Percentiles rank a stretch among this genome's conserved stretches.
phyloP scores from a whole-genome alignment of 2,329 filamentous ascomycete genomes.

The Pseudogymnoascus sp. region DNA sequence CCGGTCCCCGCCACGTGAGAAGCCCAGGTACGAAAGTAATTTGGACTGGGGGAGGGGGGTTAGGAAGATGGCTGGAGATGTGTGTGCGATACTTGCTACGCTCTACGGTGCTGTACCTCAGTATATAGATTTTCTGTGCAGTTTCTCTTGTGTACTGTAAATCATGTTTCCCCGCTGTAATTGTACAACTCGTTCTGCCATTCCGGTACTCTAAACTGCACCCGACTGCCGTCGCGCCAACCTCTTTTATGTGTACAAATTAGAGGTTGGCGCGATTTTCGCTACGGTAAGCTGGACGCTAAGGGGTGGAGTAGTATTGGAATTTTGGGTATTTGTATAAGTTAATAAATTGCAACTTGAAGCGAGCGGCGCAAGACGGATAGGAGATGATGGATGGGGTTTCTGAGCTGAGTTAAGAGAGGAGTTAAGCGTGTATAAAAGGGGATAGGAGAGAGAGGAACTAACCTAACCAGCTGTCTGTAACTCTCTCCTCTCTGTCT shows the following conservation, averaged over 20 bases:
- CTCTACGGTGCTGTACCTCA: neutral
- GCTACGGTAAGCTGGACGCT: neutral
- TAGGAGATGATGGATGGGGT: neutral
- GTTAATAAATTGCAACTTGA: neutral
- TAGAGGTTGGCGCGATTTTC: neutral
- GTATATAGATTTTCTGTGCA: neutral
- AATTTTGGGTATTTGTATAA: neutral
- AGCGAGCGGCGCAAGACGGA: neutral
- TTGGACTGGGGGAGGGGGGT: neutral
- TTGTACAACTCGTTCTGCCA: neutral
- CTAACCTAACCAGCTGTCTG: neutral
- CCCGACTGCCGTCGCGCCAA: neutral
- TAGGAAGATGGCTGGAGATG: neutral
- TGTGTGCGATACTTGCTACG: no score
- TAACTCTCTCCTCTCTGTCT: neutral
- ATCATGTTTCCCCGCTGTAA: neutral
- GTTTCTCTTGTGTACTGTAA: neutral
- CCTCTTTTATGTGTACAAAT: neutral
- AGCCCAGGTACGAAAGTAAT: neutral
- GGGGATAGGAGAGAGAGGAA: neutral
- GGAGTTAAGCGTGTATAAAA: neutral
- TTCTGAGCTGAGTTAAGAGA: neutral
- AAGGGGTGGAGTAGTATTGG: neutral
- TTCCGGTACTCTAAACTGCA: neutral
- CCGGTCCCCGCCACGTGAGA: neutral